phyloP scores from a whole-genome alignment of 2,329 filamentous ascomycete species.

The Cladosporium cucumerinum region DNA sequence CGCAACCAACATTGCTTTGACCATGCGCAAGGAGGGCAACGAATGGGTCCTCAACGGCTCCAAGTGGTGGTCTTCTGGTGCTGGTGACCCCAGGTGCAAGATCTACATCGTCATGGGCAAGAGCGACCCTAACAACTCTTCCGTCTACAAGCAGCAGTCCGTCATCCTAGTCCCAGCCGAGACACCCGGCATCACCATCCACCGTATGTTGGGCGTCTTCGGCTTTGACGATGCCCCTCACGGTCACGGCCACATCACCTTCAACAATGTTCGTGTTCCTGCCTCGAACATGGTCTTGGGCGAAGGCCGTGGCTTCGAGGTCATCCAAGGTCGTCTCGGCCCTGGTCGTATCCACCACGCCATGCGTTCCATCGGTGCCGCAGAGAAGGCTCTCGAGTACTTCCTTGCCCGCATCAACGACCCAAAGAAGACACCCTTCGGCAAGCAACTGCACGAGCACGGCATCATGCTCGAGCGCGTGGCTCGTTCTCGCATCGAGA shows the following conservation, averaged over 20 bases:
- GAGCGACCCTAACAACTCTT: constrained; percentile 69
- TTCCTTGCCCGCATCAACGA: constrained; percentile 95
- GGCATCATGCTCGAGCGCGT: constrained; percentile 95
- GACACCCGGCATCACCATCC: constrained; percentile 81
- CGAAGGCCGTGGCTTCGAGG: constrained; percentile 92
- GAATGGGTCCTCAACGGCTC: constrained; percentile 88
- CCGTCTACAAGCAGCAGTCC: constrained; percentile 86
- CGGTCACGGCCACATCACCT: constrained; percentile 88
- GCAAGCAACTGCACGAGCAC: constrained; percentile 80
- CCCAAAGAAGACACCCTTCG: constrained; percentile 83
- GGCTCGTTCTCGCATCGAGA: constrained; percentile 86
- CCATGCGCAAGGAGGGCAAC: constrained; percentile 77
- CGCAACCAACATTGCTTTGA: constrained; percentile 55
- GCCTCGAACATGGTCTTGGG: constrained; percentile 81
- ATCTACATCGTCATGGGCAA: constrained; percentile 98
- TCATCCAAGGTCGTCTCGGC: constrained; percentile 94
- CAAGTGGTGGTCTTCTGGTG: constrained; percentile 99
- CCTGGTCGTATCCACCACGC: constrained; percentile 97
- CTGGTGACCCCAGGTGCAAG: constrained; percentile 86
- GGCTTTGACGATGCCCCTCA: constrained; percentile 98
- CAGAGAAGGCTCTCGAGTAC: constrained; percentile 90
- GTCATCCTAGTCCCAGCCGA: constrained; percentile 82
- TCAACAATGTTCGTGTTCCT: constrained; percentile 86
- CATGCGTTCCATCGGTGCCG: constrained; percentile 89
- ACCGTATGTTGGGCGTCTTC: constrained; percentile 91